A percentile compares a stretch with the other conserved stretches of the same genome.
phyloP scores from a whole-genome alignment of 257 asterid genomes.

The Ballota nigra region DNA sequence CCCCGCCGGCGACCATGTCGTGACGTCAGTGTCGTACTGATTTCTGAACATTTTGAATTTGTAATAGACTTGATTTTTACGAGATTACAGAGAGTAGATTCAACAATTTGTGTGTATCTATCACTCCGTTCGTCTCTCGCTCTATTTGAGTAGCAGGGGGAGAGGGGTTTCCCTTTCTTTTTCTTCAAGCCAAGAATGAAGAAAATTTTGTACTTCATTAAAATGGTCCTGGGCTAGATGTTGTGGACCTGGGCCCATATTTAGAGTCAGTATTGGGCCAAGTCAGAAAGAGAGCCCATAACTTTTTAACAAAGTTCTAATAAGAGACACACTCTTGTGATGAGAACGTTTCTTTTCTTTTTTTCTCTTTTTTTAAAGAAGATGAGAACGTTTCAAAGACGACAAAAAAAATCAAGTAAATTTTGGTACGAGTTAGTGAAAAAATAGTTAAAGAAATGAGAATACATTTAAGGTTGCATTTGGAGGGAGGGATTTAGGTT shows the following conservation, averaged over 20 bases:
- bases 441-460: too few species aligned
- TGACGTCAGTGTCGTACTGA: conserved; percentile 98
- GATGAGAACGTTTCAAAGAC: too few species aligned
- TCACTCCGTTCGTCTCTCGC: conserved; percentile 3
- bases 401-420: too few species aligned
- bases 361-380: too few species aligned
- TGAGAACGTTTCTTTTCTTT: too few species aligned
- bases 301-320: too few species aligned
- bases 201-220: not conserved
- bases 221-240: not conserved
- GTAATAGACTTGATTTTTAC: not conserved
- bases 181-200: conserved; percentile 51
- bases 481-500: too few species aligned
- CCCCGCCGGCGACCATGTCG: conserved; percentile 99
- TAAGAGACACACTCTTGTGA: not conserved
- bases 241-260: not conserved
- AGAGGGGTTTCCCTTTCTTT: conserved; percentile 31
- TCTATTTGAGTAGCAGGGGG: conserved; percentile 17
- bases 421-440: too few species aligned
- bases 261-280: too few species aligned
- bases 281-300: not conserved
- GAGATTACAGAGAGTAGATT: conserved; percentile 9
- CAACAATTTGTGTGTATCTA: not conserved
- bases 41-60: conserved; percentile 68
- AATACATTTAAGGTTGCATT: too few species aligned